Percentiles rank a stretch among this genome's conserved stretches.
These are phyloP conservation scores for Lophium mytilinum DNA, from an alignment of 495 filamentous ascomycete genomes.

Conservation along the genomic window DNA sequence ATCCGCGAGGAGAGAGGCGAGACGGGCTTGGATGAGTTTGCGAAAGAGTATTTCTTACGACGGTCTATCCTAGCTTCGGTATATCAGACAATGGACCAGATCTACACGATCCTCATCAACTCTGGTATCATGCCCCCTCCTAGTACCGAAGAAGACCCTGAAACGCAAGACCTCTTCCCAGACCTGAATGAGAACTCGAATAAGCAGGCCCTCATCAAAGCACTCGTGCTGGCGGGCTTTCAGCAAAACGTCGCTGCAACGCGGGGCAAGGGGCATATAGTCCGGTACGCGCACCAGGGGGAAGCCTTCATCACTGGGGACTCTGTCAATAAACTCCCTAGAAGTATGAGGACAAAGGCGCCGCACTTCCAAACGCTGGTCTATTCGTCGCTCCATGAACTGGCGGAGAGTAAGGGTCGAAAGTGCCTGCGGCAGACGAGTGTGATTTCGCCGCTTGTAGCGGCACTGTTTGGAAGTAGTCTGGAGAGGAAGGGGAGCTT, in stretches of 20 bases:
- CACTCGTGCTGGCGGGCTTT: slow-evolving; percentile 1
- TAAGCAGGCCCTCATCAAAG: not conserved
- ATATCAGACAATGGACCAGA: not conserved
- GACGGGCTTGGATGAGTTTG: not conserved
- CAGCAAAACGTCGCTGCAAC: not conserved
- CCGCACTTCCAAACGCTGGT: too few species aligned
- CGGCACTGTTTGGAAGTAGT: too few species aligned
- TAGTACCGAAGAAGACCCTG: not conserved
- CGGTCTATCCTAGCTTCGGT: not conserved
- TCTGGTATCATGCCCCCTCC: not conserved
- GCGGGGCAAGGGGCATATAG: too few species aligned
- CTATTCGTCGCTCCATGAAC: too few species aligned
- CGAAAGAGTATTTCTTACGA: not conserved
- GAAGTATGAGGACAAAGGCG: too few species aligned
- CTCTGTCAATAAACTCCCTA: too few species aligned
- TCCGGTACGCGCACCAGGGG: too few species aligned
- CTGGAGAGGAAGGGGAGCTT: too few species aligned
- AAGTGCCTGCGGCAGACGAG: too few species aligned
- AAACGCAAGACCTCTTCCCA: not conserved
- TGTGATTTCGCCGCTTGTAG: too few species aligned
- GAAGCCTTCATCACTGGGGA: too few species aligned
- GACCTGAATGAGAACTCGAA: not conserved
- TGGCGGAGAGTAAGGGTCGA: too few species aligned
- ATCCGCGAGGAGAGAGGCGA: not conserved
- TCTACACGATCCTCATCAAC: not conserved